Conservation (phyloP, 495 filamentous ascomycete species). For the Aspergillus homomorphus region DNA sequence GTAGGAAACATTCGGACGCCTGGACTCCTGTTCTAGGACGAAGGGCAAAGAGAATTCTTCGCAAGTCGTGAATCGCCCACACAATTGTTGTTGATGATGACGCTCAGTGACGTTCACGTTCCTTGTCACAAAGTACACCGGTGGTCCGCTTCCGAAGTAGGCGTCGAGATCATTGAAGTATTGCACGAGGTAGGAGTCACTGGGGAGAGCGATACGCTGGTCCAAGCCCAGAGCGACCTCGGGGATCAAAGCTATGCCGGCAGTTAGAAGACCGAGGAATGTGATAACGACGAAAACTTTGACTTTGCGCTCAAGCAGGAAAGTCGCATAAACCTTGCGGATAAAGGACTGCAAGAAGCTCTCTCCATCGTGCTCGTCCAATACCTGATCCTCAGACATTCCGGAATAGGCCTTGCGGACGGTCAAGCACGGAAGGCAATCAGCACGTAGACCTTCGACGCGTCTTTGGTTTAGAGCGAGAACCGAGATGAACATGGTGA, state of each 20-base stretch:
- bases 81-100: slow-evolving; percentile 75
- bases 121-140: slow-evolving; percentile 91
- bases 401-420: slow-evolving; percentile 61
- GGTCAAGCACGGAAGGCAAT: slow-evolving; percentile 86
- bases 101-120: slow-evolving; percentile 74
- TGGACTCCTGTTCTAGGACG: slow-evolving; percentile 87
- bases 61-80: slow-evolving; percentile 87
- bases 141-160: slow-evolving; percentile 88
- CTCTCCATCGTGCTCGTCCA: slow-evolving; percentile 67
- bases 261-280: slow-evolving; percentile 86
- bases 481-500: slow-evolving; percentile 94
- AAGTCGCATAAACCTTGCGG: slow-evolving; percentile 80
- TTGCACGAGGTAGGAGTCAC: slow-evolving; percentile 85
- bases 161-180: slow-evolving; percentile 94
- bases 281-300: slow-evolving; percentile 71
- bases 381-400: slow-evolving; percentile 48
- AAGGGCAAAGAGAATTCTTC: slow-evolving; percentile 79
- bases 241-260: slow-evolving; percentile 78
- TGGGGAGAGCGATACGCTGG: slow-evolving; percentile 89
- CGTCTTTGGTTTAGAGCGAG: slow-evolving; percentile 85
- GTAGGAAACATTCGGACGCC: slow-evolving; percentile 84
- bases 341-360: slow-evolving; percentile 79
- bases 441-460: slow-evolving; percentile 80
- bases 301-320: slow-evolving; percentile 70
- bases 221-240: slow-evolving; percentile 84